A percentile compares a stretch with the other conserved stretches of the same genome.
Conservation (phyloP, 1,284 basidiomycete species). For the Acaromyces ingoldii region DNA sequence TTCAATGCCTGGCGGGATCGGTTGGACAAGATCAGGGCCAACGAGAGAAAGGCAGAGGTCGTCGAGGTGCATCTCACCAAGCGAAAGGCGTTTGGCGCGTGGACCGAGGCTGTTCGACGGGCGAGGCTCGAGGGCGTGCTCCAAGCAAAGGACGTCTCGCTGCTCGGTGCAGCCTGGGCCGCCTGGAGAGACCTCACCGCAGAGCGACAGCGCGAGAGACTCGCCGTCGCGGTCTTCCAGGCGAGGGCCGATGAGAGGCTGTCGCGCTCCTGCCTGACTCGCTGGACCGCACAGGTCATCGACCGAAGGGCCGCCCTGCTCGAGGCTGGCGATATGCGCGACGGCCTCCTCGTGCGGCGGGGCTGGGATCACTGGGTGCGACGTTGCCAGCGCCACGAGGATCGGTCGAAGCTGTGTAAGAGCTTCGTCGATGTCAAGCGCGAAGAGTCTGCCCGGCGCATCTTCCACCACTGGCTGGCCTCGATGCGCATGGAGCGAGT, state of each 20-base stretch:
- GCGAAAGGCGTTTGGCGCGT: not conserved
- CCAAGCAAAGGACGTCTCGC: no score
- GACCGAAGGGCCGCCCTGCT: slow-evolving; percentile 21
- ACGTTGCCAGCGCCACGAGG: slow-evolving; percentile 27
- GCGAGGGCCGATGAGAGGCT: slow-evolving; percentile 9
- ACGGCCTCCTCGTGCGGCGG: slow-evolving; percentile 13
- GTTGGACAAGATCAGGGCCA: not conserved
- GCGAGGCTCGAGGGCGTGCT: no score
- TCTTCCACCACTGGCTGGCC: slow-evolving; percentile 18
- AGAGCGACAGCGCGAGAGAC: slow-evolving; percentile 9
- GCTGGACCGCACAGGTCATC: slow-evolving; percentile 25
- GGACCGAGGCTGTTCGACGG: not conserved
- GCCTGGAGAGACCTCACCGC: slow-evolving; percentile 15
- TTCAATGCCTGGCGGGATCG: not conserved
- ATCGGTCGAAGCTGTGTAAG: slow-evolving; percentile 24
- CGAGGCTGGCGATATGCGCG: slow-evolving; percentile 17
- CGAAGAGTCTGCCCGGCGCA: slow-evolving; percentile 13
- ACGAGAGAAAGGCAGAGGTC: not conserved
- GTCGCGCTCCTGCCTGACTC: slow-evolving; percentile 25
- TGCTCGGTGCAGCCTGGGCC: not conserved
- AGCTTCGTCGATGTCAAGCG: slow-evolving; percentile 34
- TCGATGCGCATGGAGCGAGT: slow-evolving; percentile 8
- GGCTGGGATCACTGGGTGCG: slow-evolving; percentile 31
- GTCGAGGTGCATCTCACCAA: not conserved
- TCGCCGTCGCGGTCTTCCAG: not conserved